phyloP scores from a whole-genome alignment of 1,139 yeast genomes.

The Kluyveromyces sp. region DNA sequence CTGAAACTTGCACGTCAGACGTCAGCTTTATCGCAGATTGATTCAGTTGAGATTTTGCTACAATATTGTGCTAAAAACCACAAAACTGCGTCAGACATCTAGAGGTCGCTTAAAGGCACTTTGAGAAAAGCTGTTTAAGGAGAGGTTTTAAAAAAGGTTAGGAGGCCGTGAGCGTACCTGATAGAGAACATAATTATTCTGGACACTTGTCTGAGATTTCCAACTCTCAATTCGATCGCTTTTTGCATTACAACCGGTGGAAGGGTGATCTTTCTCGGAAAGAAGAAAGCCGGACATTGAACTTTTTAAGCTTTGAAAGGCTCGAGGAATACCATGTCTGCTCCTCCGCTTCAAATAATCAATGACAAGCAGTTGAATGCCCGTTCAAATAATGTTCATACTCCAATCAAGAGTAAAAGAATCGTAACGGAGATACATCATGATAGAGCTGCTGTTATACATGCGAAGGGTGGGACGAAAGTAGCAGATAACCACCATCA shows the following conservation, averaged over 20 bases:
- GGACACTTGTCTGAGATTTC: background rate
- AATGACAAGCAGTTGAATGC: slow-evolving; percentile 32
- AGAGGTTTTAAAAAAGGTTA: background rate
- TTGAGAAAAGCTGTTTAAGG: background rate
- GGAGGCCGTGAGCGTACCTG: background rate
- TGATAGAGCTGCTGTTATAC: slow-evolving; percentile 5
- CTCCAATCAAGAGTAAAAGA: slow-evolving; percentile 24
- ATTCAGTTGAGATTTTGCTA: background rate
- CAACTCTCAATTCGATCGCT: background rate
- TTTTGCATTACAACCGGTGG: background rate
- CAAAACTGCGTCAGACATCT: background rate
- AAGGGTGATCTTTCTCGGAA: background rate
- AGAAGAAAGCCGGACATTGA: background rate
- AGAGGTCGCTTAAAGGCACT: background rate
- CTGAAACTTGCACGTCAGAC: background rate
- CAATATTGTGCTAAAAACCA: background rate
- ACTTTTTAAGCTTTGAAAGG: background rate
- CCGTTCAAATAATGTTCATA: slow-evolving; percentile 24
- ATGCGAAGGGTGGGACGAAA: slow-evolving; percentile 2
- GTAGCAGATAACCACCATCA: slow-evolving; percentile 15
- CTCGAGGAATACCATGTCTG: slow-evolving; percentile 15
- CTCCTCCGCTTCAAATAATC: slow-evolving; percentile 31
- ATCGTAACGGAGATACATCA: slow-evolving; percentile 7
- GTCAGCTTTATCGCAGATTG: background rate
- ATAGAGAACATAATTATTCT: background rate